Percentiles rank a stretch among this genome's conserved stretches.
These are phyloP conservation scores for Dimocarpus longan DNA, from an alignment of 345 rosid species.

Conservation along the genomic window DNA sequence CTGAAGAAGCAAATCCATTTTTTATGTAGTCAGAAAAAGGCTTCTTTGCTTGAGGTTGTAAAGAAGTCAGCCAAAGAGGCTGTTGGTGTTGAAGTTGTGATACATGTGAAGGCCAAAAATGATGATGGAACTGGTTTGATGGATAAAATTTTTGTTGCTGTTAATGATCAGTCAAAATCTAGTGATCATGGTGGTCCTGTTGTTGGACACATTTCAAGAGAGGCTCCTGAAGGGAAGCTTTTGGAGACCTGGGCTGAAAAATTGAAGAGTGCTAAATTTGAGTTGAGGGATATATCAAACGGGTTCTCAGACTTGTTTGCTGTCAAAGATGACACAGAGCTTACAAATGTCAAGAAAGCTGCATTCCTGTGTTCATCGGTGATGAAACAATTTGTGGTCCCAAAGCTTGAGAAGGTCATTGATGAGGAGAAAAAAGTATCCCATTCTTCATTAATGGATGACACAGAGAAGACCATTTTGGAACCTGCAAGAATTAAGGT, in stretches of 20 bases:
- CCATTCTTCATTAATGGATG: constrained; percentile 54
- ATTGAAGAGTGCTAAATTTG: constrained; percentile 29
- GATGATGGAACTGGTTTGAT: constrained; percentile 46
- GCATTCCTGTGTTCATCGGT: constrained; percentile 42
- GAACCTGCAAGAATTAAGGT: constrained; percentile 48
- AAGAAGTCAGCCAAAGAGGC: constrained; percentile 43
- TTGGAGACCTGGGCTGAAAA: constrained; percentile 51
- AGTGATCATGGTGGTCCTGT: constrained; percentile 28
- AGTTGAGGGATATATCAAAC: constrained; percentile 40
- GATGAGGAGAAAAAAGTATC: constrained; percentile 57
- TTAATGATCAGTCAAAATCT: constrained; percentile 30
- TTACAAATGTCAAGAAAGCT: constrained; percentile 51
- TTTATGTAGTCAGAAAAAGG: constrained; percentile 49
- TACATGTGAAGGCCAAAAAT: constrained; percentile 44
- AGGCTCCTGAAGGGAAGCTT: constrained; percentile 53
- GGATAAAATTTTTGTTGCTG: constrained; percentile 43
- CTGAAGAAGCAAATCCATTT: constrained; percentile 50
- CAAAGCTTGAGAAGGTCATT: constrained; percentile 53
- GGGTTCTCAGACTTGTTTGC: constrained; percentile 58
- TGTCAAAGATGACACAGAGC: constrained; percentile 46
- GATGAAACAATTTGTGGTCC: constrained; percentile 55
- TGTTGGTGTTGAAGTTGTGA: constrained; percentile 42
- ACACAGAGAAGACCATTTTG: constrained; percentile 51
- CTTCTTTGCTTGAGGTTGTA: constrained; percentile 46
- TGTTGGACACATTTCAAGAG: constrained; percentile 46